These are phyloP conservation scores for Verticillium tricorpus DNA, from an alignment of 2,329 filamentous ascomycete genomes.

Conservation along the genomic window DNA sequence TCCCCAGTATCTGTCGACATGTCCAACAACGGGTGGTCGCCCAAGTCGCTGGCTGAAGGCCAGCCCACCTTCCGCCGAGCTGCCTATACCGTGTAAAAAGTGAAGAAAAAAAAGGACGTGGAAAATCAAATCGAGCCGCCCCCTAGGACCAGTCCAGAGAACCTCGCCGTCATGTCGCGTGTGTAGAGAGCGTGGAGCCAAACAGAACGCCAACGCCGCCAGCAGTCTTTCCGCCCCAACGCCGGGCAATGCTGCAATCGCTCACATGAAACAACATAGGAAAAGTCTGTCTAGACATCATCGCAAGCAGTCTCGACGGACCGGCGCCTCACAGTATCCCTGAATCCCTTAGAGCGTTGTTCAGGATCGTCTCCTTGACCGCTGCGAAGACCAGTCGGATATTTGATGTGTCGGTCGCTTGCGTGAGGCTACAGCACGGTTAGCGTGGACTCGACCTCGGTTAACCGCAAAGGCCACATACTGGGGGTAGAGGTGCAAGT, in stretches of 20 bases:
- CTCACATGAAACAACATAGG: slow-evolving; percentile 13
- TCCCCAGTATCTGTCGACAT: not conserved
- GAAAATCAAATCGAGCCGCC: not conserved
- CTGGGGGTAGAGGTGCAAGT: slow-evolving; percentile 97
- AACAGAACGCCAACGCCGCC: slow-evolving; percentile 15
- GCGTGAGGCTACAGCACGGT: slow-evolving; percentile 67
- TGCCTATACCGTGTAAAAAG: not conserved
- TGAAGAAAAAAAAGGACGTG: not conserved
- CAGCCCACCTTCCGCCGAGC: not conserved
- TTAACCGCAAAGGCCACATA: slow-evolving; percentile 44
- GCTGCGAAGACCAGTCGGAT: slow-evolving; percentile 96
- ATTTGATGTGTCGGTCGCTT: slow-evolving; percentile 98
- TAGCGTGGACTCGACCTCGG: slow-evolving; percentile 4
- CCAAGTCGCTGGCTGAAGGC: too few relatives aligned
- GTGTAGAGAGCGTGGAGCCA: slow-evolving; percentile 12
- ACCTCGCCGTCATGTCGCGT: not conserved
- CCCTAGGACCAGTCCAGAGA: not conserved
- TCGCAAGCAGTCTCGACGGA: not conserved
- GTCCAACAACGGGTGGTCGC: too few relatives aligned
- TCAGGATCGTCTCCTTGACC: slow-evolving; percentile 97
- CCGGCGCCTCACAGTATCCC: slow-evolving; percentile 71
- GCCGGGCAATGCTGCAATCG: slow-evolving; percentile 16
- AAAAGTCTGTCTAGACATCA: slow-evolving; percentile 12
- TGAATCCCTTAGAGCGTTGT: slow-evolving; percentile 96
- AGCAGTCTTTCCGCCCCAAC: slow-evolving; percentile 15